These are phyloP conservation scores for Colletotrichum sp. DNA, from an alignment of 2,329 filamentous ascomycete genomes.

Conservation along the genomic window DNA sequence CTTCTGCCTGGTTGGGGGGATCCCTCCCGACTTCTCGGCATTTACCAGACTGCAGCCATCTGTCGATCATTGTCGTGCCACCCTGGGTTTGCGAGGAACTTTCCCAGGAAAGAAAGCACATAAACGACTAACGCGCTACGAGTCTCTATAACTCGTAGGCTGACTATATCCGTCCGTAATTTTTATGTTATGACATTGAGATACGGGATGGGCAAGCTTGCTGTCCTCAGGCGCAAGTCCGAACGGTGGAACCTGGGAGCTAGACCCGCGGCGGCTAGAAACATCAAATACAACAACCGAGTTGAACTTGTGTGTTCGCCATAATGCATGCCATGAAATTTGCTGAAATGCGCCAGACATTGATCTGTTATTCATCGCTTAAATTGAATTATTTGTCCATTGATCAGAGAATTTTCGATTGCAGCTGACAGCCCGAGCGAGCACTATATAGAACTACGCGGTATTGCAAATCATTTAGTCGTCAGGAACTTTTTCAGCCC, in stretches of 20 bases:
- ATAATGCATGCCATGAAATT: neutral
- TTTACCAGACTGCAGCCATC: neutral
- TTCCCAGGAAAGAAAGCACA: neutral
- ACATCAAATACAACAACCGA: neutral
- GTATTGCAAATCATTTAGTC: neutral
- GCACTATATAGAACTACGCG: neutral
- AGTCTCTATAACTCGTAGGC: neutral
- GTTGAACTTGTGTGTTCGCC: neutral
- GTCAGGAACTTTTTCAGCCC: slow-evolving; percentile 53
- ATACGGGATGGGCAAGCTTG: neutral
- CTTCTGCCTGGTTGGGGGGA: neutral
- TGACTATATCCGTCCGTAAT: neutral
- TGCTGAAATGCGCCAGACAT: neutral
- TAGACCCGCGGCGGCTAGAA: neutral
- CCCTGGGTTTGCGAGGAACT: neutral
- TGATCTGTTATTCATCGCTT: neutral
- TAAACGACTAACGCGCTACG: neutral
- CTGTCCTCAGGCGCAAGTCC: neutral
- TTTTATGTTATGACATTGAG: neutral
- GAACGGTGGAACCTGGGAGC: neutral
- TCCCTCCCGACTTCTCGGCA: neutral
- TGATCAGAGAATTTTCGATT: neutral
- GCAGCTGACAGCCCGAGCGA: neutral
- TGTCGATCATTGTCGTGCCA: slow-evolving; percentile 13
- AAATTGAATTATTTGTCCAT: neutral